A percentile compares a stretch with the other conserved stretches of the same genome.
Conservation (phyloP, 139 green algal genomes). For the Volvox reticuliferus region DNA sequence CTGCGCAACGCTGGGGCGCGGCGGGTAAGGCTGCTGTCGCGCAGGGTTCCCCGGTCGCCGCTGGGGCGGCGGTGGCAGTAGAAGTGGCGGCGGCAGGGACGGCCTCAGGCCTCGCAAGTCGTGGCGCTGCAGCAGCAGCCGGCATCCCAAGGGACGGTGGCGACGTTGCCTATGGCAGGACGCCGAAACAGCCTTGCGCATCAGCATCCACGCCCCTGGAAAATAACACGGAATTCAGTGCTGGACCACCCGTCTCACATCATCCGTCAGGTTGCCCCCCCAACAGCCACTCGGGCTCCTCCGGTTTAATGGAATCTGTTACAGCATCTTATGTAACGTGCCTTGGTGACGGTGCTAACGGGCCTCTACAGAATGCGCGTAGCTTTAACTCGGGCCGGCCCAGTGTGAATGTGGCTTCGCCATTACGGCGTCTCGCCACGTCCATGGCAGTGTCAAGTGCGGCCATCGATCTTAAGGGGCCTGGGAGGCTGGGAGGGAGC, state of each 20-base stretch:
- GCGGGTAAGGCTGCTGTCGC: neutral
- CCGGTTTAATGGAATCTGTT: neutral
- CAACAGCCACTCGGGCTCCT: neutral
- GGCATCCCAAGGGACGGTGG: too few relatives aligned
- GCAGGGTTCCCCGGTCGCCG: neutral
- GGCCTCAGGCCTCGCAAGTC: too few relatives aligned
- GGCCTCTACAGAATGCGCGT: neutral
- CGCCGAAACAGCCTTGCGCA: too few relatives aligned
- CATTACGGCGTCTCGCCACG: neutral
- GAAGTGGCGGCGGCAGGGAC: neutral
- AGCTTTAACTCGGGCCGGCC: slow-evolving; percentile 9
- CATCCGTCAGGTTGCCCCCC: neutral
- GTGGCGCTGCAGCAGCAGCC: too few relatives aligned
- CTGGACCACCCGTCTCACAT: neutral
- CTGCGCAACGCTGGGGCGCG: slow-evolving; percentile 24
- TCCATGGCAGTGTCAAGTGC: neutral
- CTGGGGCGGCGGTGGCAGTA: neutral
- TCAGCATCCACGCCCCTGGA: too few relatives aligned
- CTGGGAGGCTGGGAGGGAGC: neutral
- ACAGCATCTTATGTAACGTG: neutral
- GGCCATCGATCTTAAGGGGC: neutral
- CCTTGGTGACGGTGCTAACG: neutral
- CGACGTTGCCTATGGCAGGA: too few relatives aligned
- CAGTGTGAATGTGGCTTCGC: neutral
- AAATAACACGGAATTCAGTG: too few relatives aligned